phyloP scores from a whole-genome alignment of 371 early-diverging fungal genomes.

The Nematocida major region DNA sequence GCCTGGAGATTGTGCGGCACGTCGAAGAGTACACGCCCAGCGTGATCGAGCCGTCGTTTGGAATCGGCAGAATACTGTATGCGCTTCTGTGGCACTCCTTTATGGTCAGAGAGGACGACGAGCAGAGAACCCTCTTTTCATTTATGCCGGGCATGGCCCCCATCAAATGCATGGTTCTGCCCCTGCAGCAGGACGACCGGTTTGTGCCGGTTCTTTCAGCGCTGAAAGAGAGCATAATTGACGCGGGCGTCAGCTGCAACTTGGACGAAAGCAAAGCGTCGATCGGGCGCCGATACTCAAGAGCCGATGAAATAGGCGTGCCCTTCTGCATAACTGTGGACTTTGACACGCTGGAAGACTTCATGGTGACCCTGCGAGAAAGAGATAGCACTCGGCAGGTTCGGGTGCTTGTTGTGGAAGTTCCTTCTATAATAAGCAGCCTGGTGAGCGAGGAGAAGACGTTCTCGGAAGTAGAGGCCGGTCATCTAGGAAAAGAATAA shows the following conservation, averaged over 20 bases:
- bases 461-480: not conserved
- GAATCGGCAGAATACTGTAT: constrained; percentile 95
- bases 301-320: constrained; percentile 95
- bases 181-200: constrained; percentile 70
- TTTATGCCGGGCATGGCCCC: constrained; percentile 76
- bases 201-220: constrained; percentile 71
- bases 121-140: constrained; percentile 68
- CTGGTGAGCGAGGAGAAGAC: constrained; percentile 7
- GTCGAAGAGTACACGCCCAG: constrained; percentile 90
- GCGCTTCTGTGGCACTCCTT: constrained; percentile 88
- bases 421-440: constrained; percentile 4
- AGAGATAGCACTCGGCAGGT: constrained; percentile 91
- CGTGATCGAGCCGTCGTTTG: constrained; percentile 99
- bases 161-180: constrained; percentile 81
- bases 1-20: constrained; percentile 18
- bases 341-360: constrained; percentile 83
- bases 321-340: constrained; percentile 96
- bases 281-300: constrained; percentile 91
- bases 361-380: constrained; percentile 87
- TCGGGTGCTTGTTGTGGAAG: constrained; percentile 64
- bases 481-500: not conserved
- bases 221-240: constrained; percentile 63
- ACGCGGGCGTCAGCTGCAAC: constrained; percentile 40
- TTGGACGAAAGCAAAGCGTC: constrained; percentile 69
- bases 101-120: constrained; percentile 78